These are phyloP conservation scores for Helenozyma baotianmanensis DNA, from an alignment of 805 yeast genomes.

Conservation along the genomic window DNA sequence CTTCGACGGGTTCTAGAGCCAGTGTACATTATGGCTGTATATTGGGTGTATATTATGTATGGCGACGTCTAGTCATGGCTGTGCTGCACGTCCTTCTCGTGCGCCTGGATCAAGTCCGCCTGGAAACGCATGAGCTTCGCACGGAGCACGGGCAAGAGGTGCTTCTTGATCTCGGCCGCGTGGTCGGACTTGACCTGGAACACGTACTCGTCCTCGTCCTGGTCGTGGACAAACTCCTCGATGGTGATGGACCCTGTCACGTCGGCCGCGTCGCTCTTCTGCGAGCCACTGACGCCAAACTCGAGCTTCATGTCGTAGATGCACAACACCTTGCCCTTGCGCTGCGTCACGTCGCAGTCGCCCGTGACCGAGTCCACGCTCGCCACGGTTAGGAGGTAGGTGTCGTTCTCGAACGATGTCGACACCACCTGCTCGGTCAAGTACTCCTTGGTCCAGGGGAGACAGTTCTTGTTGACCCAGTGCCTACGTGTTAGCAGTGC, in stretches of 20 bases:
- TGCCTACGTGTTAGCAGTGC: constrained; percentile 42
- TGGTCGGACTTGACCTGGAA: constrained; percentile 40
- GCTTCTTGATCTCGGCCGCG: constrained; percentile 41
- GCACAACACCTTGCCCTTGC: constrained; percentile 77
- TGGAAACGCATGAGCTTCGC: constrained; percentile 55
- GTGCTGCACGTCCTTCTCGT: constrained; percentile 61
- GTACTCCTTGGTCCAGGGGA: constrained; percentile 58
- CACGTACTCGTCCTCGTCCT: constrained; percentile 59
- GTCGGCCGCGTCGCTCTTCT: constrained; percentile 33
- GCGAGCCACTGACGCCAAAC: constrained; percentile 36
- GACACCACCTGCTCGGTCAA: constrained; percentile 36
- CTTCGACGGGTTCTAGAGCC: constrained; percentile 41
- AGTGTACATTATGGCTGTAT: no score
- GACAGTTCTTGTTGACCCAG: constrained; percentile 67
- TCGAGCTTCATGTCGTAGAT: constrained; percentile 62
- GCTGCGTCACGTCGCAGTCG: constrained; percentile 78
- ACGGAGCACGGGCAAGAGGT: constrained; percentile 50
- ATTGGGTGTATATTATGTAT: not conserved
- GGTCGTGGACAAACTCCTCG: constrained; percentile 76
- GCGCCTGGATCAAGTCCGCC: constrained; percentile 54
- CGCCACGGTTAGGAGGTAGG: constrained; percentile 25
- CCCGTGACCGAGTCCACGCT: constrained; percentile 48
- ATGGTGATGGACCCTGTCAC: constrained; percentile 44
- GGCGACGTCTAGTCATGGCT: not conserved
- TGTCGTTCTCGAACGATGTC: constrained; percentile 24